Evolutionary conservation across 768 basidiomycete species (phyloP).

Genomic region (Russula virescens): DNA sequence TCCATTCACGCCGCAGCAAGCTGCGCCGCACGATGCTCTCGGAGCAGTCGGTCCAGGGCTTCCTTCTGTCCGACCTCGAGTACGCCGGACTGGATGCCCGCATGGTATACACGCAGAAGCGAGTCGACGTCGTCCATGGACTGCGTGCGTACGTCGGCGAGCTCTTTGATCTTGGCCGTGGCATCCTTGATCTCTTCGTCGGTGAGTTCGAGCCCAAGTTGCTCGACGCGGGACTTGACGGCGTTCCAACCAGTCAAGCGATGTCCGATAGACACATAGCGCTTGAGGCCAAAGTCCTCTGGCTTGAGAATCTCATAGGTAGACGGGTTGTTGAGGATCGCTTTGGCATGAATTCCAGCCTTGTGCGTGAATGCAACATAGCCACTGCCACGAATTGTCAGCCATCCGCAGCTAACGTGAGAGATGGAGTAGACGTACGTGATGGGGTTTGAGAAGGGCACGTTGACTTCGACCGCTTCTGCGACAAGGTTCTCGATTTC

Average conservation of each 20-base stretch:
- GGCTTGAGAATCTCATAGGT: conserved; percentile 99
- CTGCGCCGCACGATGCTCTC: conserved; percentile 56
- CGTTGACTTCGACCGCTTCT: conserved; percentile 95
- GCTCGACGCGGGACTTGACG: conserved; percentile 98
- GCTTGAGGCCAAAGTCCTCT: conserved; percentile 94
- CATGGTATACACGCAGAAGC: conserved; percentile 92
- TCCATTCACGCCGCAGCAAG: conserved; percentile 7
- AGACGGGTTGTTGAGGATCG: conserved; percentile 97
- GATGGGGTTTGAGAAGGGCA: conserved; percentile 96
- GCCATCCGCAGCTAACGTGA: not conserved
- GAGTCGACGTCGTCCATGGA: conserved; percentile 99
- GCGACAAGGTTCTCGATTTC: conserved; percentile 99
- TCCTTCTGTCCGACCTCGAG: conserved; percentile 93
- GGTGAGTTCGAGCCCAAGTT: conserved; percentile 81
- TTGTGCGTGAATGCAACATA: conserved; percentile 99
- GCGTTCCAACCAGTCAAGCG: conserved; percentile 99
- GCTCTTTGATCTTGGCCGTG: conserved; percentile 98
- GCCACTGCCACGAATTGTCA: conserved; percentile 50
- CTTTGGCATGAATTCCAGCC: conserved; percentile 99
- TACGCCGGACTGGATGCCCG: conserved; percentile 86
- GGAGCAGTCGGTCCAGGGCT: conserved; percentile 80
- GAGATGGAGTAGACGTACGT: conserved; percentile 46
- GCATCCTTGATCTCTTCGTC: conserved; percentile 99
- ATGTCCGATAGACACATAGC: conserved; percentile 97
- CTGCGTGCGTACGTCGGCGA: conserved; percentile 96